These are phyloP conservation scores for Allium cepa DNA, from an alignment of 106 monocot species.

Conservation along the genomic window DNA sequence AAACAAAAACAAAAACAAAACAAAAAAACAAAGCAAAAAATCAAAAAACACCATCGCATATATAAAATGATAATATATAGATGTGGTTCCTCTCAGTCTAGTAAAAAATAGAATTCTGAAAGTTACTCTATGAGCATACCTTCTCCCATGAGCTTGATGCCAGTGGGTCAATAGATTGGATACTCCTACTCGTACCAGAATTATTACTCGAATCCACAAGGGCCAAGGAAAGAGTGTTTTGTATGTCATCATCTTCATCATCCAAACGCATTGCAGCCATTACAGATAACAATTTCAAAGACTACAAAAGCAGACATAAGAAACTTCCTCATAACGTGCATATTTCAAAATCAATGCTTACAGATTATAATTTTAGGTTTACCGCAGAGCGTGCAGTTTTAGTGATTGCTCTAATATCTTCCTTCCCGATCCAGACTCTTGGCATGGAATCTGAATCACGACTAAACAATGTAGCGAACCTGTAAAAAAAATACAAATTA, in stretches of 20 bases:
- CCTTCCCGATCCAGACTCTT: conserved; percentile 89
- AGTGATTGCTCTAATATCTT: conserved; percentile 89
- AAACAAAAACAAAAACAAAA: too few relatives aligned
- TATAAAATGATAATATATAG: too few relatives aligned
- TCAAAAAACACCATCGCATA: too few relatives aligned
- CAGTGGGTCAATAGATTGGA: conserved; percentile 55
- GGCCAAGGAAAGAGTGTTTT: conserved; percentile 61
- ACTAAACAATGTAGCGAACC: conserved; percentile 84
- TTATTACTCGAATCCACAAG: conserved; percentile 37
- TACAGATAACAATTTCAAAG: conserved; percentile 83
- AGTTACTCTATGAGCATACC: conserved; percentile 16
- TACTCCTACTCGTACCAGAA: conserved; percentile 31
- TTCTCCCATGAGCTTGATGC: conserved; percentile 87
- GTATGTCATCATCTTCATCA: conserved; percentile 60
- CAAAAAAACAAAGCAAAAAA: too few relatives aligned
- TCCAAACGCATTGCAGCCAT: conserved; percentile 82
- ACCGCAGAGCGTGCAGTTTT: conserved; percentile 84
- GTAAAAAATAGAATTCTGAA: too few relatives aligned
- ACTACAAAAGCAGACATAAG: conserved; percentile 35
- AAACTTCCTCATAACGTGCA: too few relatives aligned
- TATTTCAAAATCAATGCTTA: too few relatives aligned
- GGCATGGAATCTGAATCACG: conserved; percentile 89
- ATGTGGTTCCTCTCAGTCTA: too few relatives aligned
- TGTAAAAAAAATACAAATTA: conserved; percentile 12
- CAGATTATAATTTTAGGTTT: conserved; percentile 8